A percentile compares a stretch with the other conserved stretches of the same genome.
Evolutionary conservation across 2,329 filamentous ascomycete genomes (phyloP).

Genomic region (Cercospora zeina): DNA sequence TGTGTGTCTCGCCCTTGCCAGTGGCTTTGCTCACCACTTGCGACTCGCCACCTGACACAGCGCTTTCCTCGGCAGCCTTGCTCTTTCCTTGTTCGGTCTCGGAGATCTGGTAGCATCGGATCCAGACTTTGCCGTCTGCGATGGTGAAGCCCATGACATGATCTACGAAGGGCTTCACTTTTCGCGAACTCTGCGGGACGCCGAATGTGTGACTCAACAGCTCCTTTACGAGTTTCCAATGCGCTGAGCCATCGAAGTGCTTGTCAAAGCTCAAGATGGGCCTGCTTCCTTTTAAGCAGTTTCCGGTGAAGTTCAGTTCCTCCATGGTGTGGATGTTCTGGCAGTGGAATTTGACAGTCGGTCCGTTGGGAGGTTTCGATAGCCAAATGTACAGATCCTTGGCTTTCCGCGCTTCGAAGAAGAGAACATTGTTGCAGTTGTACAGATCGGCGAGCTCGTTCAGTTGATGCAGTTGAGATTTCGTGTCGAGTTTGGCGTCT

Average conservation of each 20-base stretch:
- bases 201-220: conserved; percentile 88
- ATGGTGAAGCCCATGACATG: conserved; percentile 91
- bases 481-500: conserved; percentile 95
- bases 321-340: conserved; percentile 88
- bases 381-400: conserved; percentile 95
- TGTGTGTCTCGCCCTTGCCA: conserved; percentile 63
- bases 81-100: conserved; percentile 69
- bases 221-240: conserved; percentile 83
- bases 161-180: conserved; percentile 94
- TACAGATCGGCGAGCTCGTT: conserved; percentile 77
- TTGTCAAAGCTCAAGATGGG: conserved; percentile 90
- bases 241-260: conserved; percentile 68
- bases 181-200: conserved; percentile 82
- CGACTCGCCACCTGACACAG: conserved; percentile 43
- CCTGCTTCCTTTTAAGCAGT: conserved; percentile 90
- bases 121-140: conserved; percentile 92
- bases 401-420: conserved; percentile 92
- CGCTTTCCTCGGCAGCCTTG: conserved; percentile 43
- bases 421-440: conserved; percentile 92
- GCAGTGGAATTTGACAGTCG: conserved; percentile 72
- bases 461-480: conserved; percentile 78
- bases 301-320: conserved; percentile 93
- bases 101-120: conserved; percentile 89
- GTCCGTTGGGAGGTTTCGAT: conserved; percentile 83
- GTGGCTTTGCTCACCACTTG: conserved; percentile 43